These are phyloP conservation scores for Sporothrix mexicana DNA, from an alignment of 2,329 filamentous ascomycete genomes.

Conservation along the genomic window DNA sequence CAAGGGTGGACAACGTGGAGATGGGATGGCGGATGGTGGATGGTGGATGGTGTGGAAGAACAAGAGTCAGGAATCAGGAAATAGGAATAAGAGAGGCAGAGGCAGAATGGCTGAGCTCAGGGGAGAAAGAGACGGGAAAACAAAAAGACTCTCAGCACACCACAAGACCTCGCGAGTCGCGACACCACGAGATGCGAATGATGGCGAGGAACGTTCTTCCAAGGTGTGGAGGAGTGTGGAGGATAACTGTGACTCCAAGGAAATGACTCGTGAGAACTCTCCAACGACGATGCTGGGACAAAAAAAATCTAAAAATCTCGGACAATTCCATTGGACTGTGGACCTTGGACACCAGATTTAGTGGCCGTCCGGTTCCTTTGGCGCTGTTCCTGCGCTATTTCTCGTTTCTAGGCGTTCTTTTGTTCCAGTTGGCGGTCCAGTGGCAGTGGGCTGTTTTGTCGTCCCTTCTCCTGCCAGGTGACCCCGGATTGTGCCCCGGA, in stretches of 20 bases:
- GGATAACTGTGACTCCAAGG: neutral
- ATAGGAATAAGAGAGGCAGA: no score
- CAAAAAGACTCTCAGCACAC: neutral
- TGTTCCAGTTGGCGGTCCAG: no score
- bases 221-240: constrained; percentile 1
- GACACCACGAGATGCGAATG: neutral
- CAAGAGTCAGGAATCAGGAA: constrained; percentile 1
- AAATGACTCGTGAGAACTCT: neutral
- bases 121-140: neutral
- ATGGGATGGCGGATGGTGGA: no score
- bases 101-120: no score
- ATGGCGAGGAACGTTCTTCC: constrained; percentile 24
- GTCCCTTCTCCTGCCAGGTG: neutral
- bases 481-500: constrained; percentile 24
- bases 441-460: no score
- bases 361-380: no score
- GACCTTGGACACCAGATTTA: no score
- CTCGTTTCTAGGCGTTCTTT: no score
- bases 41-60: neutral
- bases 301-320: constrained; percentile 12
- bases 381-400: neutral
- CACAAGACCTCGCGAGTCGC: neutral
- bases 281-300: neutral
- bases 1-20: neutral
- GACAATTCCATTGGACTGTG: neutral